phyloP scores from a whole-genome alignment of 2,329 filamentous ascomycete species.

The Herpotrichia juniperi region DNA sequence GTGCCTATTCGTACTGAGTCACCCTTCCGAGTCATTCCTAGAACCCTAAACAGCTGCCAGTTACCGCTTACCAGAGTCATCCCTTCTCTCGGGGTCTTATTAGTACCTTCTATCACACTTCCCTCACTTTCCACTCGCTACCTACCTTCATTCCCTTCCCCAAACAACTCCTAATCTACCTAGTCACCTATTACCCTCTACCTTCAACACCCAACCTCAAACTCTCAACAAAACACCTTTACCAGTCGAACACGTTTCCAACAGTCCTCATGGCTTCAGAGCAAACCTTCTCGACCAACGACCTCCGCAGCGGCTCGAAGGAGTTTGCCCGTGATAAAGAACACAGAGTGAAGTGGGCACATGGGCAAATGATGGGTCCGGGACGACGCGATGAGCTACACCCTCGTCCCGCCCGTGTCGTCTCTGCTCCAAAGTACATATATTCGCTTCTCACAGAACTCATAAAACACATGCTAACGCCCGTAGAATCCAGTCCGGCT shows the following conservation, averaged over 20 bases:
- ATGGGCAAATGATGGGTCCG: slow-evolving; percentile 49
- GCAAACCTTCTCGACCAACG: slow-evolving; percentile 54
- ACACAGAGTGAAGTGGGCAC: slow-evolving; percentile 58
- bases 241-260: slow-evolving; percentile 12
- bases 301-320: slow-evolving; percentile 61
- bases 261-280: slow-evolving; percentile 51
- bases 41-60: slow-evolving; percentile 34
- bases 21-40: slow-evolving; percentile 40
- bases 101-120: slow-evolving; percentile 30
- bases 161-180: slow-evolving; percentile 15
- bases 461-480: slow-evolving; percentile 16
- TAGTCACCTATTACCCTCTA: slow-evolving; percentile 14
- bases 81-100: slow-evolving; percentile 33
- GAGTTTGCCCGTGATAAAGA: slow-evolving; percentile 59
- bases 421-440: slow-evolving; percentile 36
- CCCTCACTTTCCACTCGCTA: slow-evolving; percentile 15
- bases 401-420: slow-evolving; percentile 44
- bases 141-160: slow-evolving; percentile 14
- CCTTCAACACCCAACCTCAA: slow-evolving; percentile 12
- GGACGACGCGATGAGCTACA: slow-evolving; percentile 42
- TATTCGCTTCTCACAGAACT: neutral
- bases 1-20: slow-evolving; percentile 30
- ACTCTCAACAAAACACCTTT: slow-evolving; percentile 16
- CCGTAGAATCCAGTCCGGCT: slow-evolving; percentile 28
- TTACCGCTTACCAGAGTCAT: slow-evolving; percentile 35